phyloP scores from a whole-genome alignment of 495 filamentous ascomycete genomes.

The Rhizodiscina lignyota region DNA sequence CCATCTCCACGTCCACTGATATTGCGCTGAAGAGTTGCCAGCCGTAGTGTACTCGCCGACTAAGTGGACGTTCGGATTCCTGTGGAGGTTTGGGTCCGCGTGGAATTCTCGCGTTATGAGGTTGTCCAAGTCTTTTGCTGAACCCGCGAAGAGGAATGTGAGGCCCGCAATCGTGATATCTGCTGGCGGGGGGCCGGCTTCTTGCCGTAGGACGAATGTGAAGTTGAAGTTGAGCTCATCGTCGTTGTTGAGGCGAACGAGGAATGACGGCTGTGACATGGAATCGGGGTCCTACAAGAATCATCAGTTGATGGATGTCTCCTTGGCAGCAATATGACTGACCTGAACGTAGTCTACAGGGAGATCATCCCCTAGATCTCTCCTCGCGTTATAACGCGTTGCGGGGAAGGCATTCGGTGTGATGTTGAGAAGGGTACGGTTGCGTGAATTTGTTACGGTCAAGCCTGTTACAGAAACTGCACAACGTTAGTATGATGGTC shows the following conservation, averaged over 20 bases:
- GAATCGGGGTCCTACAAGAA: slow-evolving; percentile 52
- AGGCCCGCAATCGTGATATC: slow-evolving; percentile 54
- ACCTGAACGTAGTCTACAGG: slow-evolving; percentile 90
- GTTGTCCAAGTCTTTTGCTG: slow-evolving; percentile 73
- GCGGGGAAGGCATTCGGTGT: slow-evolving; percentile 82
- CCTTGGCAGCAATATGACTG: slow-evolving; percentile 7
- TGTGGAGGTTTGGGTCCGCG: slow-evolving; percentile 92
- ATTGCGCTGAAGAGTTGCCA: slow-evolving; percentile 66
- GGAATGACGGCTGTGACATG: slow-evolving; percentile 47
- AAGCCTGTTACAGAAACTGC: slow-evolving; percentile 75
- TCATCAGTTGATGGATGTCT: neutral
- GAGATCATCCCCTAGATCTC: slow-evolving; percentile 54
- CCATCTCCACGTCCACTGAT: slow-evolving; percentile 96
- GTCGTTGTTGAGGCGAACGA: slow-evolving; percentile 75
- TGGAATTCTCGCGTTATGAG: slow-evolving; percentile 90
- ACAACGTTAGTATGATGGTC: slow-evolving; percentile 4
- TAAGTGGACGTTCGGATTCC: slow-evolving; percentile 79
- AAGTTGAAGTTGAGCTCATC: slow-evolving; percentile 87
- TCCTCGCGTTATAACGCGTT: slow-evolving; percentile 58
- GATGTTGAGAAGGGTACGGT: slow-evolving; percentile 58
- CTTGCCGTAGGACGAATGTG: slow-evolving; percentile 71
- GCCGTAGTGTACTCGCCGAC: slow-evolving; percentile 76
- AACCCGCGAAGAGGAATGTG: slow-evolving; percentile 82
- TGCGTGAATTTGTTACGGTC: slow-evolving; percentile 58
- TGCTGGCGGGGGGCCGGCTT: slow-evolving; percentile 18